Evolutionary conservation across 805 yeast genomes (phyloP), one percentile per base, ranked within the genome.

Genomic region (Ogataea trehaloabstinens): DNA sequence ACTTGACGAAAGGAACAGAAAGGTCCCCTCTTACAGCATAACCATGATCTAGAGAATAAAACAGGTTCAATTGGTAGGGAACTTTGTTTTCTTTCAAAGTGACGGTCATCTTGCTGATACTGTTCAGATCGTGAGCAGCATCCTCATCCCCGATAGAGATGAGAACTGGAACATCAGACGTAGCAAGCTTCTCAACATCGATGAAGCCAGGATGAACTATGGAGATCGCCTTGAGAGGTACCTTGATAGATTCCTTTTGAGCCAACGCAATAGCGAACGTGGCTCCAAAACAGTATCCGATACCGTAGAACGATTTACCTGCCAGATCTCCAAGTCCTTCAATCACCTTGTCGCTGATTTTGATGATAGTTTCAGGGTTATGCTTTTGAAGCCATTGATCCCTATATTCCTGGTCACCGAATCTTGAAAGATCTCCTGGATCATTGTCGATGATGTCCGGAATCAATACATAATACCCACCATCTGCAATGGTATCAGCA

Each of bases 211-310:
- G 95, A 61, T 87, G 95, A n/a, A 88, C 89, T 43, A 75, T 58
- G 15, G 89, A 90, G 49, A 73, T 84, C 13, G 71, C 82, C 44
- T 71, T 72, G 24, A 45, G 18, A 25, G 40, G 30, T 8, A 43
- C 41, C 18, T 24, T 18, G 13, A 10, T 10, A 15, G 13, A 7
- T 20, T 55, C 66, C 20, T 53, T 53, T 17, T 68, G 60, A 24
- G 74, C 59, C 40, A 78, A 74, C 42, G 70, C 76, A 38, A 82
- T 49, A 19, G 74, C 78, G 49, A 66, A 80, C 59, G 77, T 80
- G 27, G 85, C 93, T 55, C 95, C 95, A 48, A 69, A 85, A 64
- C 95, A 85, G 65, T 84, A 77, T 13, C 95, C 95, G 42, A 81
- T 61, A 5, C 73, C 71, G 30, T 27, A 31, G 16, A 41, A 19